Conservation (phyloP, 73 alveolate genomes). For the Uronychia setigera region DNA sequence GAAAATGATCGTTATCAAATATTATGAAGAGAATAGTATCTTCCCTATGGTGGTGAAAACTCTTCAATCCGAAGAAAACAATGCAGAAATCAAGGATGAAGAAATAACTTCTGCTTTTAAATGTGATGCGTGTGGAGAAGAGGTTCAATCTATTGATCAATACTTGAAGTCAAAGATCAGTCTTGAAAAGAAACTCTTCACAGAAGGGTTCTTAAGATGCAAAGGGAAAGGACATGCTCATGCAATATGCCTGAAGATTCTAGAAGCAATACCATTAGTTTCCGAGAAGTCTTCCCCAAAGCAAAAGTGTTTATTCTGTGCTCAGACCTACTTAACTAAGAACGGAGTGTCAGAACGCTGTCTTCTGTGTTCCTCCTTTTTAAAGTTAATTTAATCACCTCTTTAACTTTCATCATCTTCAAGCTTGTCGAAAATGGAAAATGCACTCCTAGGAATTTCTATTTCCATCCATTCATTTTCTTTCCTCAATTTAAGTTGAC, state of each 20-base stretch:
- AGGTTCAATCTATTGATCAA: neutral
- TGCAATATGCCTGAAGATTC: neutral
- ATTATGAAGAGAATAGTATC: neutral
- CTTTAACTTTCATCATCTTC: conserved; percentile 24
- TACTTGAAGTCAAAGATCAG: neutral
- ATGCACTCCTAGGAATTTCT: conserved; percentile 62
- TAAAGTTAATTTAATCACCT: neutral
- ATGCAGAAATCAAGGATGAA: neutral
- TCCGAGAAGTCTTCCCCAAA: too few species aligned
- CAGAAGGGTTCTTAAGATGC: neutral
- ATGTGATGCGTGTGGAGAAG: neutral
- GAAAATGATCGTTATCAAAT: neutral
- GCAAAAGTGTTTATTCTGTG: neutral
- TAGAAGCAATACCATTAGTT: neutral
- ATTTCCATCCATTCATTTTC: conserved; percentile 57
- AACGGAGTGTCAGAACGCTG: neutral
- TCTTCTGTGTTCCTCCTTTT: neutral
- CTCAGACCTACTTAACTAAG: neutral
- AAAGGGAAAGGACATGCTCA: neutral
- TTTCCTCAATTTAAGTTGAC: conserved; percentile 41
- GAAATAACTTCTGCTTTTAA: neutral
- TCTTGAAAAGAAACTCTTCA: neutral
- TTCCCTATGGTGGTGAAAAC: neutral
- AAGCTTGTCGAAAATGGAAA: conserved; percentile 52
- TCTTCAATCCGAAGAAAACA: neutral